Evolutionary conservation across 768 basidiomycete genomes (phyloP), one percentile per base, ranked within the genome.

Genomic region (Naganishia onofrii): DNA sequence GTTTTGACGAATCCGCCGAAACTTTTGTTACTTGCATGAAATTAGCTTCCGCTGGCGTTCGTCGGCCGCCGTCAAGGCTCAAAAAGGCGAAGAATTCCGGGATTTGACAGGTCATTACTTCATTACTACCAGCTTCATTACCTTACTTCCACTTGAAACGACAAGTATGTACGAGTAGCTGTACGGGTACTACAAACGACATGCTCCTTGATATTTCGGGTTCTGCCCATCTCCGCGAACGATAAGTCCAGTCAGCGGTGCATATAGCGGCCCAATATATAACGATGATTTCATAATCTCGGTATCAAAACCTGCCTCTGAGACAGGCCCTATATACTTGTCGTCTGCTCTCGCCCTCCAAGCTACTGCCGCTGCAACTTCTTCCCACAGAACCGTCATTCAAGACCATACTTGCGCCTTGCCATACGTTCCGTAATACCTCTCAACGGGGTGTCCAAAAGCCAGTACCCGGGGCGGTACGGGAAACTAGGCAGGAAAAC

Each of bases 391-490:
- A 58, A 23, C n/a, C 38, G 0, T 38, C 53, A 72, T 32, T 69
- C 65, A 31, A 69, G 60, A 44, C 71, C 72, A 68, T 73, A 73
- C 69, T 73, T 73, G 28, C 46, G 66, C 46, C 72, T 67, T 19
- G 46, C 72, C 55, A 65, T 53, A n/a, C 57, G 13, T 46, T 66
- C 65, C 2, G 70, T 53, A n/a, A 67, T 29, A 13, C 51, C 51
- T n/a, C 53, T 60, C 58, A 69, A 32, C 31, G 58, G 56, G 17
- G 72, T 70, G 46, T 66, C 69, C 32, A 70, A 36, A n/a, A 68
- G 54, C 72, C 72, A 73, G 28, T 58, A 63, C 5, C 57, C 72
- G 7, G 58, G 32, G 32, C 67, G 48, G 42, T 73, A 73, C 12
- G 72, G 72, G 44, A 58, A 63, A 28, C 46, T 66, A 12, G 72